Evolutionary conservation across 495 filamentous ascomycete genomes (phyloP).

Genomic region (Mytilinidion resinicola): DNA sequence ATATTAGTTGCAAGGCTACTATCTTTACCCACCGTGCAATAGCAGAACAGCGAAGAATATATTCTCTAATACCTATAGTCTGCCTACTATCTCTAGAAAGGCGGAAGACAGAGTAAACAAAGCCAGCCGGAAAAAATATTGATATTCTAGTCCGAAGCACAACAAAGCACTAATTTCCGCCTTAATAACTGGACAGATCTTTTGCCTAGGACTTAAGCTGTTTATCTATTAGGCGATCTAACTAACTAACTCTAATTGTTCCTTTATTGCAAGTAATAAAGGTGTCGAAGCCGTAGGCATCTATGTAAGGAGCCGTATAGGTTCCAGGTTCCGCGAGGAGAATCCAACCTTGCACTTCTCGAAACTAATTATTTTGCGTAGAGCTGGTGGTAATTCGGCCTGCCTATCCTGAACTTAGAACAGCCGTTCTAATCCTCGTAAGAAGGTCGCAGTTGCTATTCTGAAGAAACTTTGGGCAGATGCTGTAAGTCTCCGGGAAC

Average conservation of each 20-base stretch:
- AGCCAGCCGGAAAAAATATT: not conserved
- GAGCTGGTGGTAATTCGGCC: not conserved
- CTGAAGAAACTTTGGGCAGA: not conserved
- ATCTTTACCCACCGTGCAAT: not conserved
- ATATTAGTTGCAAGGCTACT: not conserved
- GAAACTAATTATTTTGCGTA: not conserved
- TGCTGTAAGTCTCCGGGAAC: not conserved
- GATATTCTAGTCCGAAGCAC: not conserved
- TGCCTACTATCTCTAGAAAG: not conserved
- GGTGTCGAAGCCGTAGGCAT: not conserved
- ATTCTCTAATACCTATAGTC: not conserved
- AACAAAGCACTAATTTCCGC: not conserved
- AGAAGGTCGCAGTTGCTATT: not conserved
- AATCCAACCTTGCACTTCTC: not conserved
- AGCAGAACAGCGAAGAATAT: not conserved
- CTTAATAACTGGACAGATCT: not conserved
- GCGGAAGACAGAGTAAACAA: not conserved
- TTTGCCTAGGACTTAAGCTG: not conserved
- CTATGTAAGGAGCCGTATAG: not conserved
- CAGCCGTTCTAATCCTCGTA: not conserved
- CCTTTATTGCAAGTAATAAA: not conserved
- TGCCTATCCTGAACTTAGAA: not conserved
- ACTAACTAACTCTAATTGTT: not conserved
- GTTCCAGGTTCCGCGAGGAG: not conserved
- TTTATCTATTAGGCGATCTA: not conserved